Conservation (phyloP, 371 early-diverging fungal genomes). For the Zopfochytrium polystomum region DNA sequence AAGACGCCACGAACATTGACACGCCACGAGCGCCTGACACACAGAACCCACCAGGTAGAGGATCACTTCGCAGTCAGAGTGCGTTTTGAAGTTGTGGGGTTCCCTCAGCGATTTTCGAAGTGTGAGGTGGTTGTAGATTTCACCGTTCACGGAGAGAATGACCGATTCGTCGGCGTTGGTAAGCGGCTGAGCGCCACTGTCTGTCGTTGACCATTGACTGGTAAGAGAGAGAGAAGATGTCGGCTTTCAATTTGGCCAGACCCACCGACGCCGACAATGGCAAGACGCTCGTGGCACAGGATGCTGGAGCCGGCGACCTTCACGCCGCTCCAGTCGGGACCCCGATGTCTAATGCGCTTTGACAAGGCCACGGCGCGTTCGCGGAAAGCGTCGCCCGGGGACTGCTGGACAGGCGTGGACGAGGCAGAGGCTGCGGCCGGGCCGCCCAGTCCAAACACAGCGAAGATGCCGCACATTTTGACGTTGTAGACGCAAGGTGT, state of each 20-base stretch:
- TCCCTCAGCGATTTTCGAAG: constrained; percentile 72
- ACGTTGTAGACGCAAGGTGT: no score
- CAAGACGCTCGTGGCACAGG: constrained; percentile 92
- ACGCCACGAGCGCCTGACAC: neutral
- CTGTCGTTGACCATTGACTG: constrained; percentile 45
- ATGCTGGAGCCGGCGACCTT: constrained; percentile 74
- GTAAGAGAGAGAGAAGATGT: neutral
- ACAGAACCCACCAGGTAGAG: constrained; percentile 70
- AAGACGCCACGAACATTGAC: constrained; percentile 2
- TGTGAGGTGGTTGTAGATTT: constrained; percentile 95
- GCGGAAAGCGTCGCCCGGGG: constrained; percentile 72
- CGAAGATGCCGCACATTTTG: constrained; percentile 94
- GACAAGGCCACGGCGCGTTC: constrained; percentile 79
- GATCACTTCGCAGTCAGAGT: constrained; percentile 95
- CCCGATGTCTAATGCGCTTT: constrained; percentile 88
- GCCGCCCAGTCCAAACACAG: constrained; percentile 82
- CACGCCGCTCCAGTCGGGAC: constrained; percentile 93
- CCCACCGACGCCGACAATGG: constrained; percentile 94
- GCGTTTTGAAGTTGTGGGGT: constrained; percentile 76
- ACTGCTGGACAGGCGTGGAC: no score
- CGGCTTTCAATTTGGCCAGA: neutral
- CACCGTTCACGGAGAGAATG: constrained; percentile 90
- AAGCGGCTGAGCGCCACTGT: constrained; percentile 92
- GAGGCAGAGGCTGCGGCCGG: no score
- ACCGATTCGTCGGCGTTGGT: constrained; percentile 80